These are phyloP conservation scores for Psophocarpus tetragonolobus DNA, from an alignment of 306 rosid genomes.

Conservation along the genomic window DNA sequence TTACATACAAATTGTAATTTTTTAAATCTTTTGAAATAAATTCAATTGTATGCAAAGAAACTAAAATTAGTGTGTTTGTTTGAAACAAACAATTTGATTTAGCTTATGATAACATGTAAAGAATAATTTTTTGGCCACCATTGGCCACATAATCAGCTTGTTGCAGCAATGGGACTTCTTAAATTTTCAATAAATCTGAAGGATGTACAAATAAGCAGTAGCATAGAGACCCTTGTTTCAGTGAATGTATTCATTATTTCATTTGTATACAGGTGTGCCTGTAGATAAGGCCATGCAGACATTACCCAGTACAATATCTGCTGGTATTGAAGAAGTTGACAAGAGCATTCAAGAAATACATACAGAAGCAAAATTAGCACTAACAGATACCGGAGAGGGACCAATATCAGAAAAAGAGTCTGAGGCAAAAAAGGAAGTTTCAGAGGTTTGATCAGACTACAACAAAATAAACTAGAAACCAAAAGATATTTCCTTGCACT, in stretches of 20 bases:
- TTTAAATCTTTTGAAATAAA: neutral
- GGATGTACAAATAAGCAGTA: no score
- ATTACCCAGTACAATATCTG: no score
- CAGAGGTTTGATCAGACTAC: no score
- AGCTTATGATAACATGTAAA: neutral
- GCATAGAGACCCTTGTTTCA: no score
- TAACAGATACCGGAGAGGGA: neutral
- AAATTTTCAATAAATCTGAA: neutral
- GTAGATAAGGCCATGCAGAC: no score
- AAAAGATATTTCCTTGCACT: no score
- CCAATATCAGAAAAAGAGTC: neutral
- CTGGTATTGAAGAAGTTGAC: no score
- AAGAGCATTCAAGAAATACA: constrained; percentile 17
- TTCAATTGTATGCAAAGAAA: neutral
- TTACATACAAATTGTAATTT: neutral
- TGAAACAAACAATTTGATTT: neutral
- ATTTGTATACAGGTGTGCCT: no score
- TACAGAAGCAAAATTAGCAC: neutral
- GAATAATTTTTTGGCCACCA: neutral
- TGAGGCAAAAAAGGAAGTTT: no score
- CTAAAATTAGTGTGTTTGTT: neutral
- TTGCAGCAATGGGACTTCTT: neutral
- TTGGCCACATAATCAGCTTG: neutral
- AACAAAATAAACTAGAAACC: no score
- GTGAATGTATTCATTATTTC: no score